A percentile compares a stretch with the other conserved stretches of the same genome.
Conservation (phyloP, 23 red algal species). For the Gracilariopsis chorda region DNA sequence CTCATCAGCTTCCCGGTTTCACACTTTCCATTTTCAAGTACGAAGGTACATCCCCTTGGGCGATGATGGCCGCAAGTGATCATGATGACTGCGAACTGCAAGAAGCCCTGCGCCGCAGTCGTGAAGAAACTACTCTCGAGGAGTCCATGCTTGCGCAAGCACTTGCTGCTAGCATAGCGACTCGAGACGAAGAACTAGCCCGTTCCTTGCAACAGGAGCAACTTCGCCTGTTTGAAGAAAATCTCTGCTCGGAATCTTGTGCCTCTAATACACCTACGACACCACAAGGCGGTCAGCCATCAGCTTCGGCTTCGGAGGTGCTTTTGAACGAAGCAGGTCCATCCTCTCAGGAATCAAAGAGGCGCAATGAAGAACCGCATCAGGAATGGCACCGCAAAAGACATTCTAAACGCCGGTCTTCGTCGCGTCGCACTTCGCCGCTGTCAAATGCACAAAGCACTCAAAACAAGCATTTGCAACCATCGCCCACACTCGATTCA, state of each 20-base stretch:
- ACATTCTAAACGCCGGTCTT: neutral
- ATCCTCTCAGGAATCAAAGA: no score
- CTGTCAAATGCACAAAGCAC: neutral
- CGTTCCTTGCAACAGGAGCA: slow-evolving; percentile 24
- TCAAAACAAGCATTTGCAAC: neutral
- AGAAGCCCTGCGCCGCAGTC: neutral
- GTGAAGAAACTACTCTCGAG: slow-evolving; percentile 7
- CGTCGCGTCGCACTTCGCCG: neutral
- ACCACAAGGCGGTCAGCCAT: neutral
- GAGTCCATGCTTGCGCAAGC: slow-evolving; percentile 11
- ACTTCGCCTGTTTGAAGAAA: neutral
- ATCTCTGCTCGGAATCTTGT: neutral
- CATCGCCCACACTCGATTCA: neutral
- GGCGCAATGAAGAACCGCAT: neutral
- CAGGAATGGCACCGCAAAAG: neutral
- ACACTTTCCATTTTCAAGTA: no score
- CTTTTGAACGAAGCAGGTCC: neutral
- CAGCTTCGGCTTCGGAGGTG: neutral
- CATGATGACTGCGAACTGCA: neutral
- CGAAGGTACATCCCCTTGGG: no score
- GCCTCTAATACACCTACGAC: neutral
- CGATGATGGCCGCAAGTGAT: neutral
- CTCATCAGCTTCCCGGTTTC: no score
- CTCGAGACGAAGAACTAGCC: slow-evolving; percentile 2
- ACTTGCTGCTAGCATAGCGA: neutral